These are phyloP conservation scores for Gonapodya prolifera DNA, from an alignment of 192 early-diverging fungal genomes.

Conservation along the genomic window DNA sequence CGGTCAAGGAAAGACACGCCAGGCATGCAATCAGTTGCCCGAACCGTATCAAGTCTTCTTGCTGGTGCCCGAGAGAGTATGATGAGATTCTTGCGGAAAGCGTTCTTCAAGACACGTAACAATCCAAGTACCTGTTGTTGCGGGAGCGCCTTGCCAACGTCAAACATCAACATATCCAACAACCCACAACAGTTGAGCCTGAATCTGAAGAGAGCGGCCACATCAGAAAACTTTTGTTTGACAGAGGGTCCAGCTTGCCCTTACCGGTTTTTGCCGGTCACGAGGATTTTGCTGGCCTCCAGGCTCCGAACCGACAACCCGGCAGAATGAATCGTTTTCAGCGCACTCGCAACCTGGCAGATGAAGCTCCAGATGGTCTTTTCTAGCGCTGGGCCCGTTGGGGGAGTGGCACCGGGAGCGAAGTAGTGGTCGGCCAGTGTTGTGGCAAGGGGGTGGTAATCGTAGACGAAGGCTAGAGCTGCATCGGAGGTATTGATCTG, in stretches of 20 bases:
- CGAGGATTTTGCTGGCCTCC: conserved; percentile 67
- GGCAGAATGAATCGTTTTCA: conserved; percentile 70
- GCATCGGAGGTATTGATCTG: background rate
- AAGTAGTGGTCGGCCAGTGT: conserved; percentile 63
- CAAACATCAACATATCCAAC: conserved; percentile 59
- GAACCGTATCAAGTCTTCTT: conserved; percentile 73
- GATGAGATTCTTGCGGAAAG: background rate
- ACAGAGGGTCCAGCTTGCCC: too few species aligned
- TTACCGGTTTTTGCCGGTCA: conserved; percentile 73
- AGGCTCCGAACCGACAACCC: conserved; percentile 69
- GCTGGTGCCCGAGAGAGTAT: conserved; percentile 29
- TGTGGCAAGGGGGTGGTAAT: conserved; percentile 75
- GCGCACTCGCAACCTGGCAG: conserved; percentile 58
- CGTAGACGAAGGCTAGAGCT: conserved; percentile 94
- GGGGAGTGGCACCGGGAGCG: conserved; percentile 17
- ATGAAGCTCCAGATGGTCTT: conserved; percentile 68
- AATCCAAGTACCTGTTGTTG: conserved; percentile 37
- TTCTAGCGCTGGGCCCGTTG: conserved; percentile 38
- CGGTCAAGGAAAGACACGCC: conserved; percentile 56
- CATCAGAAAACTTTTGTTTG: background rate
- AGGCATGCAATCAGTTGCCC: conserved; percentile 67
- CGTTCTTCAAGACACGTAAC: background rate
- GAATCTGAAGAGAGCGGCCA: conserved; percentile 21
- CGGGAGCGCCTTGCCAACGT: conserved; percentile 47
- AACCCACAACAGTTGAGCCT: conserved; percentile 60